Evolutionary conservation across 805 yeast genomes (phyloP), one percentile per base, ranked within the genome.

Genomic region (Lipomyces mesembrius): DNA sequence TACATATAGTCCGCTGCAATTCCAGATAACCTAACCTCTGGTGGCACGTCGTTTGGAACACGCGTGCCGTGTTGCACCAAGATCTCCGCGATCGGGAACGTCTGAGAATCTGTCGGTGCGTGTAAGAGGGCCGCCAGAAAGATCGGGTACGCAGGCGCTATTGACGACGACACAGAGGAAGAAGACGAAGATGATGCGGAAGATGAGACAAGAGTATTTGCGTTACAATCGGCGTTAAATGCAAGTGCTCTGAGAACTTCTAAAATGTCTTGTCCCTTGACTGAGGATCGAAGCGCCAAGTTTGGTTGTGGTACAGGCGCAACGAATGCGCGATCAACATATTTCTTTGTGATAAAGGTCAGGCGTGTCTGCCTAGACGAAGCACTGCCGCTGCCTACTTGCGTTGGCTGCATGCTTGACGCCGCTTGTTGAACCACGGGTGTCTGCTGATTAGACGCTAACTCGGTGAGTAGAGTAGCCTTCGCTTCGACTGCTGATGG

Each of bases 321-420:
- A 12, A 84, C 79, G 73, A 77, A 92, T 53, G 77, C 79, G 75
- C 84, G 85, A 3, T 77, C 78, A 32, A 82, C 80, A 75, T 93
- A 93, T 77, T 93, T 93, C 54, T 83, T 80, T 7, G 82, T 82
- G 58, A 91, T 88, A 74, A 83, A 92, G n/a, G 76, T 75, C 39
- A 85, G 78, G 59, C 66, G 57, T 25, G 66, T 62, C 51, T 65
- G 68, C 22, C 63, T 52, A 14, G 57, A 59, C 3, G 62, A 57
- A n/a, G 62, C 96, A 80, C 46, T 82, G 82, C 14, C 80, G 83
- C 64, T 83, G 80, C 0, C 82, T 60, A 0, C 84, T 74, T 11
- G 75, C 63, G 3, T 83, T 69, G 17, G 70, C 69, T 37, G 59
- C 29, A 34, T 29, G 17, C 27, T 32, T 25, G 60, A 25, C 20